phyloP scores from a whole-genome alignment of 768 basidiomycete genomes.

The Phanerochaete carnosa region DNA sequence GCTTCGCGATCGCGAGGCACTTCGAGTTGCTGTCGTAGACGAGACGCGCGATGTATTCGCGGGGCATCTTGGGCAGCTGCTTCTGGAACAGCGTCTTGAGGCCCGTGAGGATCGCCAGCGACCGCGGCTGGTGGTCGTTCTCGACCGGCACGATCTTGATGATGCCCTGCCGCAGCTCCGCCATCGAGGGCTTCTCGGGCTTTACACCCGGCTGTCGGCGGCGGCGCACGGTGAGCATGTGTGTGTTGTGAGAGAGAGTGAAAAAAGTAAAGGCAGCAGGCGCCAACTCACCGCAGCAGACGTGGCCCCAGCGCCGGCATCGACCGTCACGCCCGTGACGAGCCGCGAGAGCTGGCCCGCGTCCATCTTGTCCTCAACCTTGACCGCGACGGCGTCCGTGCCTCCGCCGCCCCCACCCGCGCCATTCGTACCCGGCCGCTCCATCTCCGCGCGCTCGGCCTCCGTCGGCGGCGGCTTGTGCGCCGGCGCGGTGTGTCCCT shows the following conservation, averaged over 20 bases:
- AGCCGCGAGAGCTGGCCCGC: conserved; percentile 73
- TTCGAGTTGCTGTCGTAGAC: conserved; percentile 94
- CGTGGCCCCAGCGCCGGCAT: conserved; percentile 44
- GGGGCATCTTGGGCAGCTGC: conserved; percentile 97
- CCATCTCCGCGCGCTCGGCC: conserved; percentile 35
- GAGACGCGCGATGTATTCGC: conserved; percentile 95
- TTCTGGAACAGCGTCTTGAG: conserved; percentile 96
- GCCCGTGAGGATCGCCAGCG: conserved; percentile 86
- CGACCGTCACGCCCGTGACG: conserved; percentile 77
- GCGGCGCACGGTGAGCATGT: neutral
- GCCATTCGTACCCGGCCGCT: conserved; percentile 37
- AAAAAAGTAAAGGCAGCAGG: neutral
- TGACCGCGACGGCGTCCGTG: conserved; percentile 53
- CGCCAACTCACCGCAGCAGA: conserved; percentile 43
- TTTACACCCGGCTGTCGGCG: conserved; percentile 45
- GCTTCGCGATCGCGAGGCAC: conserved; percentile 90
- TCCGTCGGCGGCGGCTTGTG: conserved; percentile 39
- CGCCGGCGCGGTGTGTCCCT: conserved; percentile 53
- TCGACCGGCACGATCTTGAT: conserved; percentile 83
- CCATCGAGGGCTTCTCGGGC: conserved; percentile 72
- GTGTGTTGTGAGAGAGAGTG: too few species aligned
- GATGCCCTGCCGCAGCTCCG: conserved; percentile 78
- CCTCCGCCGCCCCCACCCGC: too few species aligned
- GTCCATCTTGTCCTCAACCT: conserved; percentile 78
- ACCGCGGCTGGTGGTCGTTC: conserved; percentile 74